These are phyloP conservation scores for Eustoma russellianum DNA, from an alignment of 257 asterid species.

Conservation along the genomic window DNA sequence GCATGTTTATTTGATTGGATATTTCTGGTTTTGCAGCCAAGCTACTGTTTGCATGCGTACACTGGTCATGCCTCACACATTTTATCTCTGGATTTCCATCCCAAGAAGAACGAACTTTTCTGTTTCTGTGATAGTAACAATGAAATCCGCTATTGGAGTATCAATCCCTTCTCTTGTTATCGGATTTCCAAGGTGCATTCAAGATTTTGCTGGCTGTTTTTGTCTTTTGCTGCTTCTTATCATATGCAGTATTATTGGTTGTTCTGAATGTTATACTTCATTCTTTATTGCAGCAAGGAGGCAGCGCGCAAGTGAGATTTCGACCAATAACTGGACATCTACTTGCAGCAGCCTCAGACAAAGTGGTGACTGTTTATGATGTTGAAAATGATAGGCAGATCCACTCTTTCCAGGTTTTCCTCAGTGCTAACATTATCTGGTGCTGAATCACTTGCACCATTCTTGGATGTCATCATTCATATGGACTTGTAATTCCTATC, in stretches of 20 bases:
- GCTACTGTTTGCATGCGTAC: conserved; percentile 72
- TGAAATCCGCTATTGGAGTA: conserved; percentile 77
- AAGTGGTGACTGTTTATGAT: conserved; percentile 74
- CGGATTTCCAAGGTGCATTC: conserved; percentile 61
- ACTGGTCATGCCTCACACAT: conserved; percentile 70
- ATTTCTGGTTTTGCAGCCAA: conserved; percentile 53
- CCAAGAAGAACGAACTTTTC: conserved; percentile 83
- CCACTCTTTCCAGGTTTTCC: conserved; percentile 68
- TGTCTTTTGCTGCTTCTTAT: background rate
- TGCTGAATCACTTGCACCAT: too few species aligned
- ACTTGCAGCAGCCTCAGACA: conserved; percentile 93
- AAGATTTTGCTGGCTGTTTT: background rate
- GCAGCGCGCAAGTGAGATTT: conserved; percentile 95
- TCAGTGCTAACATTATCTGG: background rate
- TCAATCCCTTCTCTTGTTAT: conserved; percentile 53
- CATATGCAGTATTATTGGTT: background rate
- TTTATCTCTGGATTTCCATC: conserved; percentile 92
- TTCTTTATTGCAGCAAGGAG: conserved; percentile 62
- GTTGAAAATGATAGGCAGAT: conserved; percentile 89
- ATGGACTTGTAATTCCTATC: background rate
- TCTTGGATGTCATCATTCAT: too few species aligned
- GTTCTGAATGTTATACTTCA: background rate
- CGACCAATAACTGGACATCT: conserved; percentile 76
- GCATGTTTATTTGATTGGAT: conserved; percentile 10
- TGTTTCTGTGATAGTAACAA: conserved; percentile 78